Evolutionary conservation across 441 rosid species (phyloP).

Genomic region (Adansonia grandidieri): DNA sequence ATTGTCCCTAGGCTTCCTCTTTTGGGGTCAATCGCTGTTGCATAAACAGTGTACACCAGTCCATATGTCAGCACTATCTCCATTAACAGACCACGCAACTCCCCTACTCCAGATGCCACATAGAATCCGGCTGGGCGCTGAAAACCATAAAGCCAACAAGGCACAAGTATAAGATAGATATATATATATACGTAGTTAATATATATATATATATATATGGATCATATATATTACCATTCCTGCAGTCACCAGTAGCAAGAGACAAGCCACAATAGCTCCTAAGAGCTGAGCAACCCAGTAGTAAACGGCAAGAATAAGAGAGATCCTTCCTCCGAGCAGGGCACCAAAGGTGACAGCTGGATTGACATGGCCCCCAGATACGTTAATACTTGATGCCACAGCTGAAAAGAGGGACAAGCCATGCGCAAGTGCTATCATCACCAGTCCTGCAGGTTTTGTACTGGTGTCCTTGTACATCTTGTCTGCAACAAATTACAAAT

Average conservation of each 20-base stretch:
- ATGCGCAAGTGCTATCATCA: constrained; percentile 37
- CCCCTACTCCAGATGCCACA: constrained; percentile 29
- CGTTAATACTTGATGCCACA: constrained; percentile 30
- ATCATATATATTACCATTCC: constrained; percentile 29
- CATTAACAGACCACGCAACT: constrained; percentile 29
- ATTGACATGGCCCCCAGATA: constrained; percentile 39
- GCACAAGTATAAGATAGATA: background rate
- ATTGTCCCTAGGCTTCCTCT: constrained; percentile 35
- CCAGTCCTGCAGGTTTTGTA: constrained; percentile 14
- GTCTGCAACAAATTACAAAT: constrained; percentile 3
- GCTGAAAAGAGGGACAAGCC: constrained; percentile 34
- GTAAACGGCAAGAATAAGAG: constrained; percentile 27
- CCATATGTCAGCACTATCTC: constrained; percentile 42
- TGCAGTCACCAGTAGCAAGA: constrained; percentile 29
- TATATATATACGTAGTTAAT: background rate
- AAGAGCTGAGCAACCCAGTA: constrained; percentile 42
- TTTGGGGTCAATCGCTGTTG: constrained; percentile 36
- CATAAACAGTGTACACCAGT: constrained; percentile 37
- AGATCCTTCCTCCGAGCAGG: constrained; percentile 35
- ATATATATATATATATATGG: background rate
- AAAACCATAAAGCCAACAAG: background rate
- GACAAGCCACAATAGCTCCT: constrained; percentile 37
- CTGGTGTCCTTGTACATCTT: constrained; percentile 21
- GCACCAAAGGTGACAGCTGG: constrained; percentile 42
- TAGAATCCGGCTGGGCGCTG: constrained; percentile 30